Conservation (phyloP, 2,329 filamentous ascomycete species). For the Paecilomyces formosus region DNA sequence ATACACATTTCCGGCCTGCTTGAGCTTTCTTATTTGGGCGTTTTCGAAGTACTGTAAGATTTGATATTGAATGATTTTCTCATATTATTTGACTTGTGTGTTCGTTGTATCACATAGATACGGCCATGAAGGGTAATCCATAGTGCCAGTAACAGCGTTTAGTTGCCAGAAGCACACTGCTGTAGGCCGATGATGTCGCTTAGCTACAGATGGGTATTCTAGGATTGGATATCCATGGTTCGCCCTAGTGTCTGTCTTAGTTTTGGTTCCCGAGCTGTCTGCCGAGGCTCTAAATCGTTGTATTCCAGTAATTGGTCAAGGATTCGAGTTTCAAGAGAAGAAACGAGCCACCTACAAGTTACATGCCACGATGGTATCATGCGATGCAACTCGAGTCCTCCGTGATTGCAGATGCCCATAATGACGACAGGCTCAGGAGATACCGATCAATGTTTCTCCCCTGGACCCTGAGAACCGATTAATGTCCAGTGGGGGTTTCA, state of each 20-base stretch:
- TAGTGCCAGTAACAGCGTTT: too few relatives aligned
- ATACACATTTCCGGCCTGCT: too few relatives aligned
- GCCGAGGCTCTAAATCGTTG: neutral
- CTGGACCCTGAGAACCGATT: neutral
- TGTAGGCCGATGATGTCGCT: neutral
- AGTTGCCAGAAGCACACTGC: neutral
- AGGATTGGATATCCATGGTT: neutral
- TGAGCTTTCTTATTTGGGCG: too few relatives aligned
- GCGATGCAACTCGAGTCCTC: neutral
- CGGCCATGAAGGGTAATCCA: too few relatives aligned
- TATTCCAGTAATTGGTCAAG: too few relatives aligned
- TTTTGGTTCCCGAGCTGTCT: neutral
- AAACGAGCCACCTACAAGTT: neutral
- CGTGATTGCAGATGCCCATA: neutral
- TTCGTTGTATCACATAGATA: too few relatives aligned
- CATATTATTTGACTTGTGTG: too few relatives aligned
- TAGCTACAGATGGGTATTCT: neutral
- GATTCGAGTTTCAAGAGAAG: too few relatives aligned
- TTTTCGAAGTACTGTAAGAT: too few relatives aligned
- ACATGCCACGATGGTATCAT: neutral
- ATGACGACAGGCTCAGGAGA: neutral
- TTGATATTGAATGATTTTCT: too few relatives aligned
- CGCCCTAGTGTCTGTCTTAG: neutral
- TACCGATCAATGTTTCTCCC: neutral
- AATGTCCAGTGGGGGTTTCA: neutral